These are phyloP conservation scores for Fusarium buxicola DNA, from an alignment of 2,329 filamentous ascomycete species.

Conservation along the genomic window DNA sequence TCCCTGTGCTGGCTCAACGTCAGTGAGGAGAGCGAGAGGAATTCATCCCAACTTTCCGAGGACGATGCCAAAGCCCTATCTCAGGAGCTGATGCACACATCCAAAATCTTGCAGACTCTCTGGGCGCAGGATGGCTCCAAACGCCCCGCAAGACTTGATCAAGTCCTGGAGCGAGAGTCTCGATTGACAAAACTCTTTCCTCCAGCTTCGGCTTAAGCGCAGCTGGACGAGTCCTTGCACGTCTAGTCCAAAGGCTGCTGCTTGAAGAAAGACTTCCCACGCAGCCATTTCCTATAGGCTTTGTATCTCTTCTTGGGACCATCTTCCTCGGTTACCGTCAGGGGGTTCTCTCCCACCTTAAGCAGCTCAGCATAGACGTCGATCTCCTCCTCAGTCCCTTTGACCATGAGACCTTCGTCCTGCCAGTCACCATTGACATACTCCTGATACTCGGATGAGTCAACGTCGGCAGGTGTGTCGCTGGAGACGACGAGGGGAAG, in stretches of 20 bases:
- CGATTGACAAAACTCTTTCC: slow-evolving; percentile 48
- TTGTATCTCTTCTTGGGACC: slow-evolving; percentile 94
- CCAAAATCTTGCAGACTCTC: slow-evolving; percentile 37
- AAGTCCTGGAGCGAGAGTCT: slow-evolving; percentile 44
- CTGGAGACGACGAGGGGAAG: slow-evolving; percentile 84
- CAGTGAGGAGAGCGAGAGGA: slow-evolving; percentile 54
- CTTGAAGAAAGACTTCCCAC: slow-evolving; percentile 96
- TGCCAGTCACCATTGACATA: slow-evolving; percentile 80
- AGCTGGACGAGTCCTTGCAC: background rate
- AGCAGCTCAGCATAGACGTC: slow-evolving; percentile 81
- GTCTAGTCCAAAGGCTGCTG: slow-evolving; percentile 75
- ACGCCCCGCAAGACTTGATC: slow-evolving; percentile 22
- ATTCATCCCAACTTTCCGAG: background rate
- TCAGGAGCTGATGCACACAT: slow-evolving; percentile 33
- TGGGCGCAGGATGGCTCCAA: slow-evolving; percentile 35
- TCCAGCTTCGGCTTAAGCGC: background rate
- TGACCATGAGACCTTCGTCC: slow-evolving; percentile 66
- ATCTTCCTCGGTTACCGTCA: slow-evolving; percentile 91
- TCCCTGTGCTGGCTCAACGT: slow-evolving; percentile 72
- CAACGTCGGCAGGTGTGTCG: slow-evolving; percentile 70
- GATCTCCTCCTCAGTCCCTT: slow-evolving; percentile 59
- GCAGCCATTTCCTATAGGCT: slow-evolving; percentile 93
- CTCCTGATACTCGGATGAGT: slow-evolving; percentile 78
- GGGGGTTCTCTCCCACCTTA: slow-evolving; percentile 80
- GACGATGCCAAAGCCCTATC: slow-evolving; percentile 19